Conservation (phyloP, 2,329 filamentous ascomycete species). For the Elsinoe australis region DNA sequence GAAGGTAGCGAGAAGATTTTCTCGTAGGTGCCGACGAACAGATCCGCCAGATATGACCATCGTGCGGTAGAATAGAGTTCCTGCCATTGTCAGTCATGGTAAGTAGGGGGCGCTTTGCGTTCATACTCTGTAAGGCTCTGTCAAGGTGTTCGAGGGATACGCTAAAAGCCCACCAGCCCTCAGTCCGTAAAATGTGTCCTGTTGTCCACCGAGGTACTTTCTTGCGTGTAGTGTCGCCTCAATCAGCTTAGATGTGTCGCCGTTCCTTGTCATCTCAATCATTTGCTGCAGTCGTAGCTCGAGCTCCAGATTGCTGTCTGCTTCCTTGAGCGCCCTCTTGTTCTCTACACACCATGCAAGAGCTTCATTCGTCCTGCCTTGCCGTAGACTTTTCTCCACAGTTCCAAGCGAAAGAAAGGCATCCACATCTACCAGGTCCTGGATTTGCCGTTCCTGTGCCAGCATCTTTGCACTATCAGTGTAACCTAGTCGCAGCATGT, state of each 20-base stretch:
- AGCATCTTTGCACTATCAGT: conserved; percentile 66
- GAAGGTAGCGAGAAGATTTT: conserved; percentile 73
- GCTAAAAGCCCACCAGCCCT: conserved; percentile 74
- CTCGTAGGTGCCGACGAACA: conserved; percentile 84
- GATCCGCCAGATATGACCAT: conserved; percentile 67
- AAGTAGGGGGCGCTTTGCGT: not conserved
- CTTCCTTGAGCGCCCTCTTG: conserved; percentile 69
- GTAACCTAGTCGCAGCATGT: conserved; percentile 78
- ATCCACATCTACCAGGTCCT: conserved; percentile 76
- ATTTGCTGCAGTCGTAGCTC: conserved; percentile 91
- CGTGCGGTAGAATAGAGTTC: conserved; percentile 65
- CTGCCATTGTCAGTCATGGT: conserved; percentile 34
- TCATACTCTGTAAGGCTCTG: conserved; percentile 53
- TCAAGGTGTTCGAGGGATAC: conserved; percentile 54
- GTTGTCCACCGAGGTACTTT: conserved; percentile 68
- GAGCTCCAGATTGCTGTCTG: conserved; percentile 70
- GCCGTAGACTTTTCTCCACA: conserved; percentile 64
- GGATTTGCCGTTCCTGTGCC: conserved; percentile 66
- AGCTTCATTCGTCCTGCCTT: conserved; percentile 66
- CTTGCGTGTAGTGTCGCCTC: conserved; percentile 77
- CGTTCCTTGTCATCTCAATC: conserved; percentile 75
- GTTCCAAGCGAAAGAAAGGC: conserved; percentile 76
- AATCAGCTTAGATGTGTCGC: conserved; percentile 54
- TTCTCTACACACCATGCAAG: conserved; percentile 89
- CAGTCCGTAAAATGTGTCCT: conserved; percentile 59